Base-by-base conservation (phyloP, 176 grass and related monocot genomes). In the Cocos nucifera region DNA sequence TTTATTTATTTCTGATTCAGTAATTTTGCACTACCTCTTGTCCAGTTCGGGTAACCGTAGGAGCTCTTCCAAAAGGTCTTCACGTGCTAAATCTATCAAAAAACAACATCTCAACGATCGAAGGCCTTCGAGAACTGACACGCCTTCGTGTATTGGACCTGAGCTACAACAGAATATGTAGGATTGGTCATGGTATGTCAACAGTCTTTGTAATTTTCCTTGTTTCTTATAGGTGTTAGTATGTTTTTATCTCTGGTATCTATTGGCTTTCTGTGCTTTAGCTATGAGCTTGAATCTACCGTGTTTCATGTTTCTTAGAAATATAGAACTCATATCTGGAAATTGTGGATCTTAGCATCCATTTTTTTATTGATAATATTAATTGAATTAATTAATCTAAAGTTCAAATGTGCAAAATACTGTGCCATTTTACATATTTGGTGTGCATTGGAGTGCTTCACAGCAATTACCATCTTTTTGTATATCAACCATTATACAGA, bases 21-120 rank as follows among this genome's bases (percentile, higher is more conserved):
- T 73, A 53, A 44, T 54, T 3, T 54, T 26, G 39, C 10, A 28
- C 19, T 14, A 14, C 28, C 44, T 44, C 63, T 6, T 85, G 49
- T 22, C 19, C 81, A 97, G 93, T 91, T 68, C 75, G 78, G 56
- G 69, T 97, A 80, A 85, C 93, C 49, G 58, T 81, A 66, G 93
- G 93, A 62, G 69, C 79, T 74, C 70, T 97, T 78, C 93, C 93
- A 15, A 97, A 73, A 77, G 93, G 93, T 56, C 81, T 97, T 63
- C 93, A 97, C 69, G 82, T 88, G 93, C 73, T 97, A 77, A 97
- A 89, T 63, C 70, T 97, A 56, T 91, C 87, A 2, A 97, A 85
- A 53, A 97, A 97, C 66, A 79, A 88, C 53, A 97, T 97, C 48
- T 82, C 87, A 53, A 56, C 56, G 64, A 97, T 97, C 54, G 93